These are phyloP conservation scores for Nannochloropsis granulata DNA, from an alignment of 108 stramenopile genomes.

Conservation along the genomic window DNA sequence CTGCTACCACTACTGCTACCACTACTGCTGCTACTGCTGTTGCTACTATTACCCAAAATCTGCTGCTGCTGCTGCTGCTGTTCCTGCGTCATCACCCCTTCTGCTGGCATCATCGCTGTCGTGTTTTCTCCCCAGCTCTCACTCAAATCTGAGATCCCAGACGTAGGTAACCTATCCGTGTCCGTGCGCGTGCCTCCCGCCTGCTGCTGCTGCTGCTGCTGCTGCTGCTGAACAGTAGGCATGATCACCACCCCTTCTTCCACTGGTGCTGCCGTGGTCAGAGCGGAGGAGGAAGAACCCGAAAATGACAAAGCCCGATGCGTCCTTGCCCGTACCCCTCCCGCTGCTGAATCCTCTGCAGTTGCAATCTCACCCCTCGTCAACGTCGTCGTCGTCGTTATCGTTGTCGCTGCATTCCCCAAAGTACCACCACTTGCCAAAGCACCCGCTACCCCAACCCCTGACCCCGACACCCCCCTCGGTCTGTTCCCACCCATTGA, in stretches of 20 bases:
- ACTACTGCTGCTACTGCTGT: not conserved
- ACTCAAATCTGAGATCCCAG: not conserved
- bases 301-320: not conserved
- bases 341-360: not conserved
- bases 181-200: too few relatives aligned
- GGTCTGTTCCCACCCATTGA: not conserved
- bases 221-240: too few relatives aligned
- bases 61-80: not conserved
- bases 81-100: not conserved
- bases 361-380: not conserved
- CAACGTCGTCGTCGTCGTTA: not conserved
- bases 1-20: not conserved
- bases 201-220: too few relatives aligned
- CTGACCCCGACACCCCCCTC: not conserved
- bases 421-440: not conserved
- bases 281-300: not conserved
- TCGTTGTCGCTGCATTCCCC: not conserved
- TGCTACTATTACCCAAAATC: not conserved
- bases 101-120: not conserved
- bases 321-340: not conserved
- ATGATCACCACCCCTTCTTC: too few relatives aligned
- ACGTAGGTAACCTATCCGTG: not conserved
- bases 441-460: not conserved
- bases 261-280: too few relatives aligned
- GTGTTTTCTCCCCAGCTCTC: not conserved